Conservation (phyloP, 2,329 filamentous ascomycete genomes). For the Didymella glomerata region DNA sequence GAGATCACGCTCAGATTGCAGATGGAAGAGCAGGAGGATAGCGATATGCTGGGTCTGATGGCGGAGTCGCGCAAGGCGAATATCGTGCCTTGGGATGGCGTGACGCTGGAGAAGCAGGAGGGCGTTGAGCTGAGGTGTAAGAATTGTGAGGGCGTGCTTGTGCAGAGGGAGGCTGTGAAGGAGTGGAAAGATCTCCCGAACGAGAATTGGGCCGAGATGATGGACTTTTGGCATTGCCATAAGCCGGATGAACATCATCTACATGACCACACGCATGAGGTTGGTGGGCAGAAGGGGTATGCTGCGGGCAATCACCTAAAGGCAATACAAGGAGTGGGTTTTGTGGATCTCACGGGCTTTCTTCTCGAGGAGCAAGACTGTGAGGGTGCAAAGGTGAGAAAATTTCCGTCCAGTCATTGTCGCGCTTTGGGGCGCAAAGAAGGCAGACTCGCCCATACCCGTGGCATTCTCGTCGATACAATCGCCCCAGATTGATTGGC, state of each 20-base stretch:
- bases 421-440: conserved; percentile 60
- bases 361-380: conserved; percentile 76
- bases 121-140: conserved; percentile 39
- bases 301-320: conserved; percentile 79
- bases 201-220: conserved; percentile 99
- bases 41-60: conserved; percentile 41
- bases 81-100: conserved; percentile 56
- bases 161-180: conserved; percentile 37
- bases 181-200: conserved; percentile 93
- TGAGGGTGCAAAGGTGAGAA: conserved; percentile 55
- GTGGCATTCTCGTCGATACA: conserved; percentile 67
- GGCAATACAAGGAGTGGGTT: conserved; percentile 71
- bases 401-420: conserved; percentile 4
- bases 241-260: conserved; percentile 76
- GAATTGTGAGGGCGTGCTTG: conserved; percentile 33
- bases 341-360: conserved; percentile 83
- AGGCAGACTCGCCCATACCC: conserved; percentile 58
- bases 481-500: conserved; percentile 61
- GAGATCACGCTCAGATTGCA: conserved; percentile 65
- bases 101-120: conserved; percentile 36
- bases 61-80: conserved; percentile 48
- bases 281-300: conserved; percentile 68
- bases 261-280: conserved; percentile 56
- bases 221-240: conserved; percentile 99
- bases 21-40: conserved; percentile 55